These are phyloP conservation scores for Vaucheria bursata DNA, from an alignment of 352 stramenopile genomes.

Conservation along the genomic window DNA sequence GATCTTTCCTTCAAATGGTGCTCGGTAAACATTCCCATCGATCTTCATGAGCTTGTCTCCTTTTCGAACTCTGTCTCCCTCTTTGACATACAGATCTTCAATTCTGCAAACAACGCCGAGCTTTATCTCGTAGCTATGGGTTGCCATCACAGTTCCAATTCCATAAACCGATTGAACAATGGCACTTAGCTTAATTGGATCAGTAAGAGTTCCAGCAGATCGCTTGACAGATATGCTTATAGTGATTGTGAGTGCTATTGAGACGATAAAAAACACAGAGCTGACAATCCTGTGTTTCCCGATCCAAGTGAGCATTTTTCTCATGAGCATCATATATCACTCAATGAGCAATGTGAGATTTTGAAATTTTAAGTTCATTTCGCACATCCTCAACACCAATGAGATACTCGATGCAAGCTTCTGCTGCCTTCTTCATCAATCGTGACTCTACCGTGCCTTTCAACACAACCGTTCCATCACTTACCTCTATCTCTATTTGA, in stretches of 20 bases:
- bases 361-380: too few species aligned
- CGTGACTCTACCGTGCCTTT: too few species aligned
- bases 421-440: too few species aligned
- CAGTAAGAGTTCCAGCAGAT: neutral
- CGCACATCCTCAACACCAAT: too few species aligned
- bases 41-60: neutral
- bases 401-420: too few species aligned
- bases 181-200: neutral
- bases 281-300: neutral
- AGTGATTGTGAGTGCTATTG: neutral
- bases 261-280: neutral
- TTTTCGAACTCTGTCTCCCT: neutral
- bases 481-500: too few species aligned
- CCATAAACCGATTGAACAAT: conserved; percentile 1
- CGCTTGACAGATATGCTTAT: neutral
- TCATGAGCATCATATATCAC: neutral
- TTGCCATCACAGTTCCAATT: neutral
- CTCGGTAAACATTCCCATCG: neutral
- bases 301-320: neutral
- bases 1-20: neutral
- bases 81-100: neutral
- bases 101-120: neutral
- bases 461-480: too few species aligned
- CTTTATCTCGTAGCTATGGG: neutral
- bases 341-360: too few species aligned